A percentile compares a stretch with the other conserved stretches of the same genome.
Conservation (phyloP, 805 yeast species). For the Candida coquimbonensis region DNA sequence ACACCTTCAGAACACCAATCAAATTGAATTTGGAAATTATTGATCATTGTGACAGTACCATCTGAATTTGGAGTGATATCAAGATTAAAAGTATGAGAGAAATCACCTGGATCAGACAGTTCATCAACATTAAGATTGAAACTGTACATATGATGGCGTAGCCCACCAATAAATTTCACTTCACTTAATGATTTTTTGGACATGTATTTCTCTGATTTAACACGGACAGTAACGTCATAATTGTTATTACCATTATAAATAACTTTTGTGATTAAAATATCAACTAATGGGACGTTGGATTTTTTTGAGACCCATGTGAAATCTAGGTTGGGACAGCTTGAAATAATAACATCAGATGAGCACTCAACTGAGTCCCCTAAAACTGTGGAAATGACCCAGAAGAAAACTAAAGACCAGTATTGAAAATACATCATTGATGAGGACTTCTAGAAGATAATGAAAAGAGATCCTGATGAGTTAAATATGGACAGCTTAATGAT, state of each 20-base stretch:
- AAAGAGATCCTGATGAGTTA: background rate
- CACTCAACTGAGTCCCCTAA: background rate
- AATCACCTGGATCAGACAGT: conserved; percentile 6
- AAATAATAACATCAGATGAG: background rate
- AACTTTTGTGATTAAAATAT: conserved; percentile 8
- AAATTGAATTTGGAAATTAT: conserved; percentile 7
- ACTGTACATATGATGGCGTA: background rate
- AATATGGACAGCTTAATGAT: too few species aligned
- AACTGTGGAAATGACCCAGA: background rate
- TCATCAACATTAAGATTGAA: background rate
- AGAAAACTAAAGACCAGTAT: background rate
- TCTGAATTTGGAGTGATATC: background rate
- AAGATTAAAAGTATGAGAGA: conserved; percentile 6
- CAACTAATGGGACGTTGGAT: conserved; percentile 7
- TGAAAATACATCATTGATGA: background rate
- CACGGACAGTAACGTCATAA: conserved; percentile 9
- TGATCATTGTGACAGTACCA: conserved; percentile 5
- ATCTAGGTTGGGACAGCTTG: conserved; percentile 4
- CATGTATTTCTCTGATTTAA: conserved; percentile 5
- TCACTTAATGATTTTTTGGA: conserved; percentile 6
- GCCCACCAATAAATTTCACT: conserved; percentile 9
- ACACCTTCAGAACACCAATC: too few species aligned
- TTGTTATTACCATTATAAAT: conserved; percentile 1
- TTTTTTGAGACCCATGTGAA: conserved; percentile 3
- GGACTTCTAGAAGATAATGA: background rate